These are phyloP conservation scores for Apiospora rasikravindrae DNA, from an alignment of 2,329 filamentous ascomycete species.

Conservation along the genomic window DNA sequence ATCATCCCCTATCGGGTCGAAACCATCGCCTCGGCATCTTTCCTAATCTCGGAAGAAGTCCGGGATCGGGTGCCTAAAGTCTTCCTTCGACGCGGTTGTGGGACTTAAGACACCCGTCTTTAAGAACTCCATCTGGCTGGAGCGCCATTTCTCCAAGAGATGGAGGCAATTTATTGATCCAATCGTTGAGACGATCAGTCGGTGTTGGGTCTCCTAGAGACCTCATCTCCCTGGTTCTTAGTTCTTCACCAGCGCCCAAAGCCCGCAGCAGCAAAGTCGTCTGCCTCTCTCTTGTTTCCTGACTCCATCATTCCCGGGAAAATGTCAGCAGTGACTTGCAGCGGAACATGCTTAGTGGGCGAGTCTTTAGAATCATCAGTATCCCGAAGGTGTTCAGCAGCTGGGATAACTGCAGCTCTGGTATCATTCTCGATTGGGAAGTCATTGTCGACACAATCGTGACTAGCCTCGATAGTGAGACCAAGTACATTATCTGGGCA, in stretches of 20 bases:
- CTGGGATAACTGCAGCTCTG: not conserved
- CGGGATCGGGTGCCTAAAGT: not conserved
- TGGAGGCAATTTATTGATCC: not conserved
- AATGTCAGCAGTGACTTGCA: conserved; percentile 80
- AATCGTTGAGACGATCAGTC: not conserved
- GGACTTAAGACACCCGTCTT: not conserved
- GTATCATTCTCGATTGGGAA: not conserved
- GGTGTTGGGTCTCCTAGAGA: not conserved
- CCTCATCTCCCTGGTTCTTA: too few species aligned
- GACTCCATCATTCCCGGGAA: conserved; percentile 76
- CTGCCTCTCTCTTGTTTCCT: too few species aligned
- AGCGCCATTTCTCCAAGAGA: not conserved
- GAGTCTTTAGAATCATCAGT: conserved; percentile 60
- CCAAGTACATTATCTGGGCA: not conserved
- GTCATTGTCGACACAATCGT: not conserved
- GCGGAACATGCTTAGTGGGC: conserved; percentile 72
- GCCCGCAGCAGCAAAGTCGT: too few species aligned
- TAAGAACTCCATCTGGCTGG: not conserved
- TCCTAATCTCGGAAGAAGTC: not conserved
- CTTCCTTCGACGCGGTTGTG: not conserved
- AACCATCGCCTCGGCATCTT: not conserved
- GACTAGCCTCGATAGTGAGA: not conserved
- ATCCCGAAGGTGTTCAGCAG: not conserved
- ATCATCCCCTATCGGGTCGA: not conserved
- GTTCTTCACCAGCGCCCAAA: too few species aligned